Evolutionary conservation across 805 yeast species (phyloP).

Genomic region (Debaryomyces tyrocola): DNA sequence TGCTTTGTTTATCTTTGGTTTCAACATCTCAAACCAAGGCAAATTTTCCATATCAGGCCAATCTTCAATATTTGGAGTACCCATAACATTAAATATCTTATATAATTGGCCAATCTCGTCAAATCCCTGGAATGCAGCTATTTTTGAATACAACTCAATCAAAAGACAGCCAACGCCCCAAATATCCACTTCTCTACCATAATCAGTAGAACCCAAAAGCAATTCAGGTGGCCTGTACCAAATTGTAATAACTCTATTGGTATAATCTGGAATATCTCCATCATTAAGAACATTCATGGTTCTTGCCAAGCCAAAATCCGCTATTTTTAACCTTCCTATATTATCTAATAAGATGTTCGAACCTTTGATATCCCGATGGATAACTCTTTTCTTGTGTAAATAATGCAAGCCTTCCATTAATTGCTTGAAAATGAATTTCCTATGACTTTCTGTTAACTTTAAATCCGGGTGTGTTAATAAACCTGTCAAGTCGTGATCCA

Average conservation of each 20-base stretch:
- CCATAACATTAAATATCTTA: slow-evolving; percentile 79
- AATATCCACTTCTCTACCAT: slow-evolving; percentile 87
- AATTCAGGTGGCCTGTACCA: slow-evolving; percentile 99
- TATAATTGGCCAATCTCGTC: slow-evolving; percentile 85
- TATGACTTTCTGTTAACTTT: slow-evolving; percentile 57
- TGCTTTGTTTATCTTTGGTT: slow-evolving; percentile 49
- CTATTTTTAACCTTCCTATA: slow-evolving; percentile 64
- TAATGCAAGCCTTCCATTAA: slow-evolving; percentile 67
- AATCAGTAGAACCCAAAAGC: slow-evolving; percentile 83
- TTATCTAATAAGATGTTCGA: slow-evolving; percentile 70
- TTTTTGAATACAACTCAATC: slow-evolving; percentile 72
- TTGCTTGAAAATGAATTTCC: slow-evolving; percentile 66
- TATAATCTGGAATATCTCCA: slow-evolving; percentile 71
- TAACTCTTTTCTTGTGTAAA: slow-evolving; percentile 64
- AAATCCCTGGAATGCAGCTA: slow-evolving; percentile 81
- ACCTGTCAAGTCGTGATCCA: slow-evolving; percentile 92
- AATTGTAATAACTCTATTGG: slow-evolving; percentile 91
- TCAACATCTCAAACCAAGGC: slow-evolving; percentile 91
- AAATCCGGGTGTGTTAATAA: slow-evolving; percentile 75
- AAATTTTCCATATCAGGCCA: slow-evolving; percentile 81
- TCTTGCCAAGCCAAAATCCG: slow-evolving; percentile 83
- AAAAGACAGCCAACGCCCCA: slow-evolving; percentile 97
- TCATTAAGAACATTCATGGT: slow-evolving; percentile 59
- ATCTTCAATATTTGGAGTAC: slow-evolving; percentile 68
- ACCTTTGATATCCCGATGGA: slow-evolving; percentile 82